These are phyloP conservation scores for Aspergillus hortae DNA, from an alignment of 2,329 filamentous ascomycete species.

Conservation along the genomic window DNA sequence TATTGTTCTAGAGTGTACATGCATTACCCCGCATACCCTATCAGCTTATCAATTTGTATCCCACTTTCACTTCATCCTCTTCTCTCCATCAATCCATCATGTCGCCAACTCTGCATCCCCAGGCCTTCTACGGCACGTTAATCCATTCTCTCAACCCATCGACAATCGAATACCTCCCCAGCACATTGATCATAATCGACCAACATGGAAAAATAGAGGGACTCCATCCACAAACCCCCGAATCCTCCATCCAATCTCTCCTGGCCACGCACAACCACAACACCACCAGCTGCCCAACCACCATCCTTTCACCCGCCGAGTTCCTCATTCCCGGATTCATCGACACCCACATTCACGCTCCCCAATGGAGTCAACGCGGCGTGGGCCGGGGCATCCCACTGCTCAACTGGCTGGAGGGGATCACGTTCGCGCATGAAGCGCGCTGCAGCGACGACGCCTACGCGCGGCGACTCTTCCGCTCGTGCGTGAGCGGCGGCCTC, in stretches of 20 bases:
- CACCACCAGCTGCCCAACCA: constrained; percentile 24
- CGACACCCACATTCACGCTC: constrained; percentile 67
- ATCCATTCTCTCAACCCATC: constrained; percentile 26
- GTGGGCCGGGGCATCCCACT: constrained; percentile 40
- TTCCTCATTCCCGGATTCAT: constrained; percentile 42
- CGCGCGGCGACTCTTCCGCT: constrained; percentile 50
- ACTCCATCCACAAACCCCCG: constrained; percentile 20
- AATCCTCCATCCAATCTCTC: constrained; percentile 19
- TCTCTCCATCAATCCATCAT: constrained; percentile 5
- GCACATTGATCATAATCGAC: constrained; percentile 30
- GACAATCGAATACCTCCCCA: constrained; percentile 28
- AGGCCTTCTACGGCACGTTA: constrained; percentile 34
- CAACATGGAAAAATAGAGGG: constrained; percentile 27
- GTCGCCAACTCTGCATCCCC: constrained; percentile 14
- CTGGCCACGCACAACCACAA: constrained; percentile 23
- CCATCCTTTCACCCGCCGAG: constrained; percentile 24
- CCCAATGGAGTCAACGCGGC: constrained; percentile 50
- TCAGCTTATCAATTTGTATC: too few relatives aligned
- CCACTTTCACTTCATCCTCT: neutral
- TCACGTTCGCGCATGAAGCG: constrained; percentile 64
- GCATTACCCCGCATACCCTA: too few relatives aligned
- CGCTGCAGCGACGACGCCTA: constrained; percentile 55
- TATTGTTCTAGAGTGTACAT: neutral
- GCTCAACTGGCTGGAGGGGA: constrained; percentile 60
- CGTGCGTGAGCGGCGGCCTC: constrained; percentile 56